Conservation (phyloP, 768 basidiomycete genomes). For the Neoboletus magnificus region DNA sequence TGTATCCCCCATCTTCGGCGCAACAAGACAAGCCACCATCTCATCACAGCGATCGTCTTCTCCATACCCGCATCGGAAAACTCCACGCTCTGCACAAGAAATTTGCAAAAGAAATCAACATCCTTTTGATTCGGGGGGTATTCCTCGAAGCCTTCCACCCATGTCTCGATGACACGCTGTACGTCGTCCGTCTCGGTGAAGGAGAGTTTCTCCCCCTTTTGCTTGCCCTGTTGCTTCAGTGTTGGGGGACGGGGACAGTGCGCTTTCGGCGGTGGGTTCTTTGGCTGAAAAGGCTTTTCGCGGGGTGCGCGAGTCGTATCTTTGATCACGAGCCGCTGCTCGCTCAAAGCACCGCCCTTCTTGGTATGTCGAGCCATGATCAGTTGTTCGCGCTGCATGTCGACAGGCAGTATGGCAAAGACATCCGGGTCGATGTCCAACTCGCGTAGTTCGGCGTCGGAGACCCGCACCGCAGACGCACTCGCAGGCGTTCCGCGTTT, state of each 20-base stretch:
- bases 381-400: conserved; percentile 73
- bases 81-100: conserved; percentile 65
- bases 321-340: conserved; percentile 53
- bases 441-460: conserved; percentile 54
- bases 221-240: conserved; percentile 53
- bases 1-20: conserved; percentile 59
- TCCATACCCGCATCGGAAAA: conserved; percentile 67
- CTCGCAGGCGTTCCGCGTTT: conserved; percentile 28
- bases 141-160: conserved; percentile 65
- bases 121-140: conserved; percentile 71
- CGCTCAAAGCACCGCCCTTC: conserved; percentile 32
- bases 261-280: conserved; percentile 57
- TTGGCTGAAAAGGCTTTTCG: conserved; percentile 35
- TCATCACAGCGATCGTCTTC: conserved; percentile 65
- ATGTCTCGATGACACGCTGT: conserved; percentile 64
- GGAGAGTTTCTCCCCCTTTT: conserved; percentile 50
- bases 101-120: conserved; percentile 70
- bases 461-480: conserved; percentile 41
- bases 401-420: conserved; percentile 59
- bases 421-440: conserved; percentile 74
- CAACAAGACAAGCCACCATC: conserved; percentile 79
- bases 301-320: conserved; percentile 23
- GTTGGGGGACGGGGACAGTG: conserved; percentile 45
- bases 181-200: conserved; percentile 71
- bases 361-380: conserved; percentile 53